Base-by-base conservation (phyloP, 1,139 yeast species). In the Geotrichum carabidarum region DNA sequence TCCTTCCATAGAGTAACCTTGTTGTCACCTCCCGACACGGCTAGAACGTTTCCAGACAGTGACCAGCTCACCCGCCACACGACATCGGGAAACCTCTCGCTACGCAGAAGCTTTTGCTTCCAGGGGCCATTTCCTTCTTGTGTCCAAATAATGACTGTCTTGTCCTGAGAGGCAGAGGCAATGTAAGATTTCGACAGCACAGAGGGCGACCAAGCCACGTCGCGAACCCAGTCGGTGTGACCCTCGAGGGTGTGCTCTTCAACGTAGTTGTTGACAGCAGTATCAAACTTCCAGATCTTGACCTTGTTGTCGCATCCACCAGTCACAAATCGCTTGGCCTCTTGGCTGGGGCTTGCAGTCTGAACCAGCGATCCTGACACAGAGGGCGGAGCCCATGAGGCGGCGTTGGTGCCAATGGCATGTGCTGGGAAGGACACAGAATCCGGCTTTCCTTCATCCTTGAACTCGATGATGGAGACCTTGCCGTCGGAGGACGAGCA, bases 61-160 rank as follows among this genome's bases (percentile, higher is more conserved):
- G 97, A 89, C 99, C 99, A 93, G 62, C 95, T 86, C 55, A 95
- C 95, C 71, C 98, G 84, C 99, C 99, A 93, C 64, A 95, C 89
- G 36, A 91, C 97, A 67, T 93, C 99, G 15, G 96, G 94, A 78
- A 93, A 93, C 67, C 82, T 85, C 50, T 88, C 96, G 41, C 79
- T 79, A 51, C 84, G 82, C 68, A 93, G 78, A 46, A 78, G 74
- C 59, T 64, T 65, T 70, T 86, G 86, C 70, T 83, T 83, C 99
- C 99, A 93, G 58, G 77, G 77, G 2, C 84, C 86, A 56, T 73
- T 74, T 54, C 76, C 80, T 60, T 85, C 91, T 66, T 82, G 84
- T 30, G 96, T 84, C 99, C 99, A 93, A 68, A 93, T 86, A 60
- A 91, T 78, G 57, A 94, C 97, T 0, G 95, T 86, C 68, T 90